Conservation (phyloP, 2,329 filamentous ascomycete genomes). For the Talaromyces sp. region DNA sequence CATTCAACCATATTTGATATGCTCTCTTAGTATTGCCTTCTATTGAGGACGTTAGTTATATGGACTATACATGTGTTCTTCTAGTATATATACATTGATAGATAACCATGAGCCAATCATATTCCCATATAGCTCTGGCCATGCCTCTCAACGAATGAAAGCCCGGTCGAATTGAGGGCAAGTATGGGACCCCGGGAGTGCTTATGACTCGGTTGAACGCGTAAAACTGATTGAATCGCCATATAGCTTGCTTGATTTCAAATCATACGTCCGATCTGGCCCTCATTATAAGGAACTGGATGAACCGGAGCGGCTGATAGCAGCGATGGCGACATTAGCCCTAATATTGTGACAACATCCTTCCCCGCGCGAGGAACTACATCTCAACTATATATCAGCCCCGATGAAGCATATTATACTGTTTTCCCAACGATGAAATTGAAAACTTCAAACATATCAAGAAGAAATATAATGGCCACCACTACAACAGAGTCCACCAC, state of each 20-base stretch:
- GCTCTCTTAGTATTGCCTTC: background rate
- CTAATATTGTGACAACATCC: conserved; percentile 1
- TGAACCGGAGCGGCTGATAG: background rate
- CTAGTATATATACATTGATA: background rate
- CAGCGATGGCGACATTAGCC: conserved; percentile 8
- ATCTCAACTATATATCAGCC: too few species aligned
- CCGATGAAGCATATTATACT: background rate
- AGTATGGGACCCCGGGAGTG: background rate
- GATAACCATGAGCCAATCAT: background rate
- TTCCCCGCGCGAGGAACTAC: background rate
- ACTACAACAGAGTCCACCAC: background rate
- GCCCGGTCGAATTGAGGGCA: background rate
- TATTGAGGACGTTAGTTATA: background rate
- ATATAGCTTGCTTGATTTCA: background rate
- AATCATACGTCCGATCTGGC: background rate
- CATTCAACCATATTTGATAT: background rate
- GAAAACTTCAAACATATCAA: background rate
- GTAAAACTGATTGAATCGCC: background rate
- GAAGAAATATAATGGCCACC: background rate
- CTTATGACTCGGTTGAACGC: background rate
- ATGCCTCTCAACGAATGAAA: background rate
- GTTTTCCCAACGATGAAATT: background rate
- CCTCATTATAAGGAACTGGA: background rate
- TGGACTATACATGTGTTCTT: background rate
- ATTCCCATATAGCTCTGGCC: background rate